Percentiles rank a stretch among this genome's conserved stretches.
Conservation (phyloP, 2,329 filamentous ascomycete genomes). For the Ophiostoma himal-ulmi region DNA sequence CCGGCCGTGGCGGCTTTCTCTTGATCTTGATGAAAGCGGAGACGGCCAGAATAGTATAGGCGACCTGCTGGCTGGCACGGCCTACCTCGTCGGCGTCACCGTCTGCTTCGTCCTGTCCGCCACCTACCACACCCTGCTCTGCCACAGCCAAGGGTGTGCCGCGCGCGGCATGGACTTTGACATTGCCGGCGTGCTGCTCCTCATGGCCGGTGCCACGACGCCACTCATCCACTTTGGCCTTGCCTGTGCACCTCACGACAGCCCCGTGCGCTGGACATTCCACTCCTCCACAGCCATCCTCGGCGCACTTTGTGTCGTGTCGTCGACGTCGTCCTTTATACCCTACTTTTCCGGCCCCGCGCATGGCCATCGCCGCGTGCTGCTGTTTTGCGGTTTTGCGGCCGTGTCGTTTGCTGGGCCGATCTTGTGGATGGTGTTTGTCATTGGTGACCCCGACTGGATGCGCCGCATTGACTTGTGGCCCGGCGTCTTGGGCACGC, state of each 20-base stretch:
- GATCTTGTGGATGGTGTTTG: conserved; percentile 35
- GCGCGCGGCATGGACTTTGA: conserved; percentile 53
- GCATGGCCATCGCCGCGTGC: conserved; percentile 34
- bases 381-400: conserved; percentile 39
- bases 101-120: conserved; percentile 44
- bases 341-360: neutral
- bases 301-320: neutral
- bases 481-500: conserved; percentile 36
- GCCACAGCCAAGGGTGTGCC: conserved; percentile 46
- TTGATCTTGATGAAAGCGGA: no score
- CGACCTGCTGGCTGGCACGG: conserved; percentile 23
- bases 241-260: conserved; percentile 28
- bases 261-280: neutral
- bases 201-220: conserved; percentile 58
- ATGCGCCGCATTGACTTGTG: conserved; percentile 36
- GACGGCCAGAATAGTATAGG: neutral
- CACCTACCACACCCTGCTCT: conserved; percentile 51
- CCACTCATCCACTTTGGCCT: conserved; percentile 55
- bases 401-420: conserved; percentile 38
- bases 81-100: conserved; percentile 41
- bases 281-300: neutral
- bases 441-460: conserved; percentile 33
- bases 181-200: conserved; percentile 54
- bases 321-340: neutral
- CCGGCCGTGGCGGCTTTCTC: neutral